These are phyloP conservation scores for Boletus subparvulus DNA, from an alignment of 768 basidiomycete species.

Conservation along the genomic window DNA sequence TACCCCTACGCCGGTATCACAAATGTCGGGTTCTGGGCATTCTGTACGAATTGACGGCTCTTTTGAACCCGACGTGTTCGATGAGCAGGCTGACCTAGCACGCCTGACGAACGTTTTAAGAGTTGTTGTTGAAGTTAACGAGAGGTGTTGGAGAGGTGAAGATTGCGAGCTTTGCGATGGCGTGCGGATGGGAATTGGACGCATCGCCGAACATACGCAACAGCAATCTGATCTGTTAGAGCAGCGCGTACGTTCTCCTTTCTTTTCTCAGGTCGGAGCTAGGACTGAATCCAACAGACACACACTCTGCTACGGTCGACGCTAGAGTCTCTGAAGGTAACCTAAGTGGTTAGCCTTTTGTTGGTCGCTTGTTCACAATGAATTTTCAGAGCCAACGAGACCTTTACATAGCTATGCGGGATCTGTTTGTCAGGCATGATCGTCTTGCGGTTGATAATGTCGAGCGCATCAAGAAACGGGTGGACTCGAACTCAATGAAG, in stretches of 20 bases:
- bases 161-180: conserved; percentile 80
- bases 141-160: conserved; percentile 81
- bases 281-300: conserved; percentile 44
- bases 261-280: neutral
- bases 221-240: conserved; percentile 74
- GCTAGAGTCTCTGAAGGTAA: conserved; percentile 75
- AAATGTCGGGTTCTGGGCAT: conserved; percentile 13
- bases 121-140: conserved; percentile 74
- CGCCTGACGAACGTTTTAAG: conserved; percentile 81
- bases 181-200: conserved; percentile 70
- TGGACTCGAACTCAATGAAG: conserved; percentile 73
- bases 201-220: conserved; percentile 66
- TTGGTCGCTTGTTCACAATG: conserved; percentile 10
- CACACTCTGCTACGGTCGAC: conserved; percentile 63
- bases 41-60: conserved; percentile 10
- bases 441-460: conserved; percentile 88
- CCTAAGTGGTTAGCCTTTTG: neutral
- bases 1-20: conserved; percentile 23
- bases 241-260: conserved; percentile 52
- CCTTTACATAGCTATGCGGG: conserved; percentile 82
- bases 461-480: conserved; percentile 82
- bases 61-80: conserved; percentile 29
- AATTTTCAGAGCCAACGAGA: conserved; percentile 67
- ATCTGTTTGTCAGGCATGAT: conserved; percentile 84
- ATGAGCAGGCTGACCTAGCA: conserved; percentile 74